Percentiles rank a stretch among this genome's conserved stretches.
These are phyloP conservation scores for Chytriomyces confervae DNA, from an alignment of 192 early-diverging fungal species.

Conservation along the genomic window DNA sequence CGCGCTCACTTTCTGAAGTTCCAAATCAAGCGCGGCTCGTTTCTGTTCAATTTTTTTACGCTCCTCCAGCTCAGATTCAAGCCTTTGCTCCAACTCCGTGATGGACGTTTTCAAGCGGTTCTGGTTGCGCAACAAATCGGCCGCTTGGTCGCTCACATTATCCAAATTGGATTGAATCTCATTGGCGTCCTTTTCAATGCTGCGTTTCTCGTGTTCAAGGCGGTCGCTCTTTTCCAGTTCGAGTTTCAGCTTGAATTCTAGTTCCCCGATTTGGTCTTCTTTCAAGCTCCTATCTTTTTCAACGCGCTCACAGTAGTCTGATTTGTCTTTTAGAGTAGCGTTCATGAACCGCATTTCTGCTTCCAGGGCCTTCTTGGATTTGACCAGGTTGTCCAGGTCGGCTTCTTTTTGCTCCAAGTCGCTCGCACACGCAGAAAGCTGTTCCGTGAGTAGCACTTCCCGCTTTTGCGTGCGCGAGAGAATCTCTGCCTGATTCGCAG, in stretches of 20 bases:
- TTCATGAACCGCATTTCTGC: slow-evolving; percentile 40
- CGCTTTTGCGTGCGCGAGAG: slow-evolving; percentile 80
- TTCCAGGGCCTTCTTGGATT: slow-evolving; percentile 50
- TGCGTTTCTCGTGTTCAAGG: slow-evolving; percentile 53
- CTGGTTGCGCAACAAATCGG: slow-evolving; percentile 53
- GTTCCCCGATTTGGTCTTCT: slow-evolving; percentile 56
- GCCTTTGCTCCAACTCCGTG: slow-evolving; percentile 52
- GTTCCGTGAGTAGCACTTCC: slow-evolving; percentile 55
- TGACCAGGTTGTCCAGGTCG: slow-evolving; percentile 48
- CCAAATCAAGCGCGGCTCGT: slow-evolving; percentile 41
- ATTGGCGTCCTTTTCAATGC: slow-evolving; percentile 51
- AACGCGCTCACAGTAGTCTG: slow-evolving; percentile 48
- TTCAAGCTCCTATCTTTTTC: slow-evolving; percentile 60
- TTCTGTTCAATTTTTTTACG: slow-evolving; percentile 45
- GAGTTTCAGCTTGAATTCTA: slow-evolving; percentile 54
- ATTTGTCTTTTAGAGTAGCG: slow-evolving; percentile 43
- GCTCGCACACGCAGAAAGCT: slow-evolving; percentile 46
- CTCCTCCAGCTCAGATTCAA: slow-evolving; percentile 55
- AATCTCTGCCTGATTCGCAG: slow-evolving; percentile 84
- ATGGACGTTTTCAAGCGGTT: slow-evolving; percentile 55
- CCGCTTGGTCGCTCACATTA: slow-evolving; percentile 46
- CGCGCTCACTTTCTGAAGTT: slow-evolving; percentile 43
- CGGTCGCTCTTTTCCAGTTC: slow-evolving; percentile 45
- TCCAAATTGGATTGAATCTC: slow-evolving; percentile 54
- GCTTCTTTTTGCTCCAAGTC: slow-evolving; percentile 58